phyloP scores from a whole-genome alignment of 225 moss, liverwort and hornwort species.

The Marchantia paleacea region DNA sequence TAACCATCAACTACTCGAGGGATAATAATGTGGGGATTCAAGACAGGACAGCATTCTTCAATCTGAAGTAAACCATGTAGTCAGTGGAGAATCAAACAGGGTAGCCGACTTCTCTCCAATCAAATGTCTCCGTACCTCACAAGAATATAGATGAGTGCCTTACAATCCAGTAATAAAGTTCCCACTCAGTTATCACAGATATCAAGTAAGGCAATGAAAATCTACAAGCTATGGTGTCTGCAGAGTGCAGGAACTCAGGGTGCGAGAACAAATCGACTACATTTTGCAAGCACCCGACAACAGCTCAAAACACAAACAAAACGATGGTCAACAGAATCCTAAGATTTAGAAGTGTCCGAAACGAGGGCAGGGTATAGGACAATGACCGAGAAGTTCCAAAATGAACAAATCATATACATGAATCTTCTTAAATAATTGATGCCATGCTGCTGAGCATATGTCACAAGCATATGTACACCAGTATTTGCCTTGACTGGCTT shows the following conservation, averaged over 20 bases:
- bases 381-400: neutral
- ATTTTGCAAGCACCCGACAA: neutral
- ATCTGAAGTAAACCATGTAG: too few species aligned
- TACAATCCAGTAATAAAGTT: too few species aligned
- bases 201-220: neutral
- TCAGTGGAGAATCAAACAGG: too few species aligned
- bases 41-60: too few species aligned
- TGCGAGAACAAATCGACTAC: neutral
- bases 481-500: constrained; percentile 20
- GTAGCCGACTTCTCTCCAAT: too few species aligned
- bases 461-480: constrained; percentile 21
- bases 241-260: neutral
- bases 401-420: constrained; percentile 18
- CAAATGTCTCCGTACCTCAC: too few species aligned
- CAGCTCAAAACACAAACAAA: too few species aligned
- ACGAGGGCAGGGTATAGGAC: neutral
- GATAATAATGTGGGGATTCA: too few species aligned
- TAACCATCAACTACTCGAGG: too few species aligned
- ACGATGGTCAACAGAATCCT: neutral
- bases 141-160: too few species aligned
- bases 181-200: neutral
- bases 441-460: constrained; percentile 17
- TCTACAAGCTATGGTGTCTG: neutral
- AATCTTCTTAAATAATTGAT: constrained; percentile 26
- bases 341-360: neutral